A percentile compares a stretch with the other conserved stretches of the same genome.
These are phyloP conservation scores for Magnolia changhungtana DNA, from an alignment of 164 flowering plant genomes.

Conservation along the genomic window DNA sequence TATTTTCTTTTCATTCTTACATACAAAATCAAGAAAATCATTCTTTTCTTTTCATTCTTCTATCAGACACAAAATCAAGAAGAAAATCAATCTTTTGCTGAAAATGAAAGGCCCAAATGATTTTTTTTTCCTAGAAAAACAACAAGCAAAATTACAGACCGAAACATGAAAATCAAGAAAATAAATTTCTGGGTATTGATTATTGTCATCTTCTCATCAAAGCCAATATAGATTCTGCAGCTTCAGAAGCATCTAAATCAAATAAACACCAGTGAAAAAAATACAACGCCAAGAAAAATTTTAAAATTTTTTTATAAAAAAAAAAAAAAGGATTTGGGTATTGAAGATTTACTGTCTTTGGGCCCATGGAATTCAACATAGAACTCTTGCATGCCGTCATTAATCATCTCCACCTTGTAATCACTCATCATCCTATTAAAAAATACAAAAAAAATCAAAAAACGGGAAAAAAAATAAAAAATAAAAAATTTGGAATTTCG, in stretches of 20 bases:
- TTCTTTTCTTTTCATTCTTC: no score
- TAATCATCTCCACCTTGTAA: slow-evolving; percentile 79
- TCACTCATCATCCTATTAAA: slow-evolving; percentile 33
- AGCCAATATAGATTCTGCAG: background rate
- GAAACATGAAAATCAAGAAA: background rate
- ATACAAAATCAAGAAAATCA: no score
- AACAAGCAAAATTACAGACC: background rate
- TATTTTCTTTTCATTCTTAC: no score
- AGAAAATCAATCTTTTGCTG: no score
- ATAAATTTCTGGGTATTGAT: background rate
- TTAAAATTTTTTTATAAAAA: no score
- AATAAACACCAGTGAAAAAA: background rate
- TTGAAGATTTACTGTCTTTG: slow-evolving; percentile 61
- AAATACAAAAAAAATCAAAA: background rate
- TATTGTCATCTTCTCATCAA: background rate
- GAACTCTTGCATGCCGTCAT: slow-evolving; percentile 94
- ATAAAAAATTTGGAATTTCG: background rate
- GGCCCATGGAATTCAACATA: slow-evolving; percentile 92
- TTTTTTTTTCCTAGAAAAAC: no score
- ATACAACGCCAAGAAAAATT: background rate
- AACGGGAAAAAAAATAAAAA: slow-evolving; percentile 4
- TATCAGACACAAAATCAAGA: no score
- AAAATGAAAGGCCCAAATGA: no score
- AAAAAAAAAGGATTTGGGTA: slow-evolving; percentile 14
- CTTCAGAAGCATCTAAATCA: background rate